Evolutionary conservation across 495 filamentous ascomycete species (phyloP).

Genomic region (Penicillium goetzii): DNA sequence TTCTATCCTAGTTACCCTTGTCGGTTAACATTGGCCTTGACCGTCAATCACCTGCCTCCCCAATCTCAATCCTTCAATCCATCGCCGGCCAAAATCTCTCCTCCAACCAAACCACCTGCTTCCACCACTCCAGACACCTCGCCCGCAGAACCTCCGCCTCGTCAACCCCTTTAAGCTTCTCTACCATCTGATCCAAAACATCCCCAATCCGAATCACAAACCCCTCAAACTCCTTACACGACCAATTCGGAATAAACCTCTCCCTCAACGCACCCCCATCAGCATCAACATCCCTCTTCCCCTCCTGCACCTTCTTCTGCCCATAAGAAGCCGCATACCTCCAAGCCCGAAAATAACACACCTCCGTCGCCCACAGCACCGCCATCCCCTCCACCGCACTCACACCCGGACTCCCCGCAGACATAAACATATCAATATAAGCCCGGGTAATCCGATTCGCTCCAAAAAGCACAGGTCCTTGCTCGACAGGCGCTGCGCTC

Average conservation of each 20-base stretch:
- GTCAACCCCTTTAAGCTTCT: constrained; percentile 42
- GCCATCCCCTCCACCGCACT: constrained; percentile 66
- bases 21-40: too few relatives aligned
- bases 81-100: constrained; percentile 46
- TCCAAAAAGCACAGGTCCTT: constrained; percentile 27
- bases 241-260: constrained; percentile 71
- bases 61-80: constrained; percentile 13
- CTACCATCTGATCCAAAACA: constrained; percentile 50
- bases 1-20: background rate
- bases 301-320: constrained; percentile 17
- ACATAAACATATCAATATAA: constrained; percentile 59
- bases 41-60: too few relatives aligned
- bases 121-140: constrained; percentile 51
- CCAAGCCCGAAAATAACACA: constrained; percentile 63
- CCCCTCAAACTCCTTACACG: constrained; percentile 57
- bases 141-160: constrained; percentile 36
- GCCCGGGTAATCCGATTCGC: constrained; percentile 51
- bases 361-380: constrained; percentile 76
- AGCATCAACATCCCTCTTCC: constrained; percentile 39
- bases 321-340: constrained; percentile 52
- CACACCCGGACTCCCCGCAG: constrained; percentile 47
- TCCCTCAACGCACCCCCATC: constrained; percentile 65
- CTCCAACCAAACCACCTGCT: constrained; percentile 58
- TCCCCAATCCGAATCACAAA: constrained; percentile 55
- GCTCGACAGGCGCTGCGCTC: constrained; percentile 28